Evolutionary conservation across 768 basidiomycete species (phyloP).

Genomic region (Lactarius vividus): DNA sequence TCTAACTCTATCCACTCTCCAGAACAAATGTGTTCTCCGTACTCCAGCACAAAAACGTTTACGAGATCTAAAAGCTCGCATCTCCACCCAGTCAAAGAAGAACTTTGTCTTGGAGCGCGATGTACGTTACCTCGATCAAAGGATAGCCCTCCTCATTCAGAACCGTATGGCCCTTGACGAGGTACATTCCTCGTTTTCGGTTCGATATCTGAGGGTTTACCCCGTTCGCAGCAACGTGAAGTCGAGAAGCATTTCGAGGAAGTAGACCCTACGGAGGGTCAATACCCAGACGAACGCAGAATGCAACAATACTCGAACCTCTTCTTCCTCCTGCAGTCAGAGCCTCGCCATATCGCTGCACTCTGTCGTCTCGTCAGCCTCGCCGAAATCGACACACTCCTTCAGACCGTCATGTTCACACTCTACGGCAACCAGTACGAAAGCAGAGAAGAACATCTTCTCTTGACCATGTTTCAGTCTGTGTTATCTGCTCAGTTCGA

Average conservation of each 20-base stretch:
- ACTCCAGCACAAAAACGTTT: conserved; percentile 89
- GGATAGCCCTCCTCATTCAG: conserved; percentile 96
- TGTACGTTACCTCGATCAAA: conserved; percentile 95
- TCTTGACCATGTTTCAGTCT: conserved; percentile 99
- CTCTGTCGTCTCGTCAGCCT: conserved; percentile 95
- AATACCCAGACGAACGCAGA: conserved; percentile 92
- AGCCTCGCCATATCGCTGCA: conserved; percentile 94
- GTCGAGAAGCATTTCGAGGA: conserved; percentile 95
- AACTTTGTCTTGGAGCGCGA: conserved; percentile 99
- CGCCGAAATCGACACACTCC: conserved; percentile 95
- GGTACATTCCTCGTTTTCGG: conserved; percentile 39
- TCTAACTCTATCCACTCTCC: conserved; percentile 10
- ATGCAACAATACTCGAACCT: conserved; percentile 96
- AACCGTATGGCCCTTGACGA: conserved; percentile 97
- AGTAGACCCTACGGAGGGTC: conserved; percentile 87
- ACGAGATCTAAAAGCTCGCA: conserved; percentile 92
- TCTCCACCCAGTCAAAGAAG: conserved; percentile 99
- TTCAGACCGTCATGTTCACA: conserved; percentile 99
- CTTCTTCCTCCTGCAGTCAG: conserved; percentile 97
- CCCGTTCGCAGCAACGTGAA: conserved; percentile 72
- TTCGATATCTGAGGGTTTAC: conserved; percentile 23
- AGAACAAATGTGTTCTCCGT: conserved; percentile 14
- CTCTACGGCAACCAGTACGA: conserved; percentile 99
- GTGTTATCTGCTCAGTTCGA: conserved; percentile 99
- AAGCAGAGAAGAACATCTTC: conserved; percentile 94